Evolutionary conservation across 805 yeast genomes (phyloP), one percentile per base, ranked within the genome.

Genomic region (Metschnikowia cubensis): DNA sequence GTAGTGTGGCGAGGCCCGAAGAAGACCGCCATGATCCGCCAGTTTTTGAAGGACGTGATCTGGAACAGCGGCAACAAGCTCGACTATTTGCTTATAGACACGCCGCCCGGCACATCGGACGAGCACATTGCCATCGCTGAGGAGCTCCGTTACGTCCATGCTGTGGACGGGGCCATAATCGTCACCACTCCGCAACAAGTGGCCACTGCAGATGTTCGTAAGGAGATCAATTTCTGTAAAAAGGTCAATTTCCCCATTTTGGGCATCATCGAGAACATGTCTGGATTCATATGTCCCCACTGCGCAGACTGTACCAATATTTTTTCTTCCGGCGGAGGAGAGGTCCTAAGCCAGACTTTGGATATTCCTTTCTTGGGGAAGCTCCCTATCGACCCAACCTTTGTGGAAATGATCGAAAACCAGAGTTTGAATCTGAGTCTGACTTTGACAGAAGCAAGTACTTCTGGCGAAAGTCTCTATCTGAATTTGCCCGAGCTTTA

Each of bases 1-100:
- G 94, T 94, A 15, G 97, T 94, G 8, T 94, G 99, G 99, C 76
- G 98, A 62, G 99, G 99, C 0, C 99, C 99, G 2, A 90, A 92
- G 68, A 94, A 95, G 64, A 91, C 97, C 0, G 97, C 97, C 13
- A 94, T 94, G 98, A 87, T 94, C 35, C 80, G 91, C 53, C 99
- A 94, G 69, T 92, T 94, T 63, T 73, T 95, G 38, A 80, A 82
- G 53, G 98, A 94, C 64, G 96, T 92, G 1, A 80, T 81, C 29
- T 94, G 99, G 99, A 47, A 42, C 21, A 60, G 59, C 10, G 96
- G 89, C 0, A 79, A 76, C 17, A 71, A 78, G 25, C 82, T 89
- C 49, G 82, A 85, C 59, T 92, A 87, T 63, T 69, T 92, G 49
- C 69, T 94, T 32, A 90, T 94, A 5, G 99, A 94, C 65, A 94